A percentile compares a stretch with the other conserved stretches of the same genome.
Evolutionary conservation across 805 yeast genomes (phyloP).

Genomic region (Ogataea sp.): DNA sequence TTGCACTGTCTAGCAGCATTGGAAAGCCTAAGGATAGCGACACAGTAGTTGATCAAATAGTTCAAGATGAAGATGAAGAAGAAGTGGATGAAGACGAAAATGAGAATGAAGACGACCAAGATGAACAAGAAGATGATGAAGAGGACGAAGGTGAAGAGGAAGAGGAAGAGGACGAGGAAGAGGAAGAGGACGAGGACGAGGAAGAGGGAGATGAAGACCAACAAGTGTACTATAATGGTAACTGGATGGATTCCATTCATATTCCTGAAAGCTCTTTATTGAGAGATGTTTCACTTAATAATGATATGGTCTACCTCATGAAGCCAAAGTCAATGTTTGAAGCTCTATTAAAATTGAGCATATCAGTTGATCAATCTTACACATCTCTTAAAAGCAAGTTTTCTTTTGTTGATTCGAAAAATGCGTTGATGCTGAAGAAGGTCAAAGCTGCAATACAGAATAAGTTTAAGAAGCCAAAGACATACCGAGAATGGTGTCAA

Average conservation of each 20-base stretch:
- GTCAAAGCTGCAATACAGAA: constrained; percentile 17
- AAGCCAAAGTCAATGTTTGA: constrained; percentile 4
- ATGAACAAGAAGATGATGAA: constrained; percentile 14
- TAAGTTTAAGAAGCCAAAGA: constrained; percentile 9
- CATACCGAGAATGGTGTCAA: constrained; percentile 21
- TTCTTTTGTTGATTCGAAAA: constrained; percentile 16
- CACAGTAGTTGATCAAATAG: too few relatives aligned
- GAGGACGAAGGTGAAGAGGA: constrained; percentile 12
- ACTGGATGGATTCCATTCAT: background rate
- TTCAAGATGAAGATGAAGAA: constrained; percentile 12
- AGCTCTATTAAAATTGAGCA: constrained; percentile 11
- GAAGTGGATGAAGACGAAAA: constrained; percentile 13
- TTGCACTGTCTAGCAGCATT: too few relatives aligned
- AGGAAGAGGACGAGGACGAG: constrained; percentile 20
- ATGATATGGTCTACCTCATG: background rate
- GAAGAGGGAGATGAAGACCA: constrained; percentile 23
- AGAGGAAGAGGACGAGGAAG: constrained; percentile 9
- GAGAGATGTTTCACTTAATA: background rate
- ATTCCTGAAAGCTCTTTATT: background rate
- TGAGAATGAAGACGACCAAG: constrained; percentile 18
- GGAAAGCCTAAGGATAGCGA: too few relatives aligned
- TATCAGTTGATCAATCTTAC: constrained; percentile 24
- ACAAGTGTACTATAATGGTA: too few relatives aligned
- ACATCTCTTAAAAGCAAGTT: constrained; percentile 14
- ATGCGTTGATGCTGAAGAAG: constrained; percentile 21